Evolutionary conservation across 2,329 filamentous ascomycete species (phyloP).

Genomic region (Ceratocystiopsis sp.): DNA sequence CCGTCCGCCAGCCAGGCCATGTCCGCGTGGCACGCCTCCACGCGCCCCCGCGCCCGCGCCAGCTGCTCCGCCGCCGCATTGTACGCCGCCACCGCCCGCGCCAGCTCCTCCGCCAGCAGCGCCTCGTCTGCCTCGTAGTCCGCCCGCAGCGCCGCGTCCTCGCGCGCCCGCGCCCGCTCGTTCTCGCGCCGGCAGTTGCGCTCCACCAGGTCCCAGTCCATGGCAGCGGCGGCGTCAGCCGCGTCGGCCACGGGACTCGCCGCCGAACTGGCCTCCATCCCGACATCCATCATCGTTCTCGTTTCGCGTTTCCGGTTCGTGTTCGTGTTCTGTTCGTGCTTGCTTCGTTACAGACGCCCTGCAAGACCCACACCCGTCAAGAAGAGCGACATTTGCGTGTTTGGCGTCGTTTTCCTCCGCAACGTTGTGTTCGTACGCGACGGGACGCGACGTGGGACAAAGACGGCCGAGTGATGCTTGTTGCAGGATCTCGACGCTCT

Average conservation of each 20-base stretch:
- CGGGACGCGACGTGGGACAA: too few species aligned
- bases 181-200: conserved; percentile 15
- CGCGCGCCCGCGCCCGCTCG: conserved; percentile 6
- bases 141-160: conserved; percentile 17
- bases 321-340: too few species aligned
- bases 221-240: not conserved
- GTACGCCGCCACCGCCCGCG: conserved; percentile 20
- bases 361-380: too few species aligned
- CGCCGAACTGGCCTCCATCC: not conserved
- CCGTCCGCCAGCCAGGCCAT: conserved; percentile 8
- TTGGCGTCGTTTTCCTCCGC: too few species aligned
- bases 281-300: not conserved
- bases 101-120: conserved; percentile 16
- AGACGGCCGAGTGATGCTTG: too few species aligned
- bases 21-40: conserved; percentile 6
- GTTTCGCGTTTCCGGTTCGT: too few species aligned
- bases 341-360: too few species aligned
- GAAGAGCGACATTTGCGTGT: too few species aligned
- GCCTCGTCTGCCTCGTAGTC: conserved; percentile 16
- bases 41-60: conserved; percentile 13
- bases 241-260: not conserved
- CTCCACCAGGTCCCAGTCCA: conserved; percentile 21
- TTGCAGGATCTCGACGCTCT: too few species aligned
- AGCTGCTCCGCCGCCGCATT: conserved; percentile 21
- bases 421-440: too few species aligned